These are phyloP conservation scores for Microcyclospora pomicola DNA, from an alignment of 2,329 filamentous ascomycete genomes.

Conservation along the genomic window DNA sequence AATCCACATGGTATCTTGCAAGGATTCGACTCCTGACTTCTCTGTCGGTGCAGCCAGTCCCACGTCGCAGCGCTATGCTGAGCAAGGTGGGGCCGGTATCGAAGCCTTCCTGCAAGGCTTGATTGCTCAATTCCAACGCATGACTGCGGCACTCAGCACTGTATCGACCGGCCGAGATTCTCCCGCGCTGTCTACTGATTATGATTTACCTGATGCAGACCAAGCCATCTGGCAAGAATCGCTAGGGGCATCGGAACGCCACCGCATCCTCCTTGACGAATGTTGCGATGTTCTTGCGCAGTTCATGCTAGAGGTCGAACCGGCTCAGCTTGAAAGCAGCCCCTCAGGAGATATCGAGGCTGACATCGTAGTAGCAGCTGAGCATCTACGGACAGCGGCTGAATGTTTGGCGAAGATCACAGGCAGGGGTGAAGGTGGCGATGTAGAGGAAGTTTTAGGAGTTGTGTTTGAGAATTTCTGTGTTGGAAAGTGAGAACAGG, in stretches of 20 bases:
- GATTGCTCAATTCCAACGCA: conserved; percentile 49
- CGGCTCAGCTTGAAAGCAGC: conserved; percentile 1
- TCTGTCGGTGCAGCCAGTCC: neutral
- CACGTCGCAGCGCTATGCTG: too few species aligned
- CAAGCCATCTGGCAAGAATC: conserved; percentile 65
- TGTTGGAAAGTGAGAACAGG: conserved; percentile 23
- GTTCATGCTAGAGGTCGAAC: conserved; percentile 40
- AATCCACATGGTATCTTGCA: conserved; percentile 60
- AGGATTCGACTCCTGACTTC: conserved; percentile 1
- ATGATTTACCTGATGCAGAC: conserved; percentile 25
- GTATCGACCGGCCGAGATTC: neutral
- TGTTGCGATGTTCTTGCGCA: conserved; percentile 59
- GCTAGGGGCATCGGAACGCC: conserved; percentile 79
- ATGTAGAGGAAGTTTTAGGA: conserved; percentile 89
- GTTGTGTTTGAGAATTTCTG: conserved; percentile 87
- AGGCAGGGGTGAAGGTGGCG: conserved; percentile 67
- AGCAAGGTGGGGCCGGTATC: conserved; percentile 40
- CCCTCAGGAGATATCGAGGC: conserved; percentile 33
- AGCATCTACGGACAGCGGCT: conserved; percentile 71
- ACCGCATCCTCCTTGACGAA: conserved; percentile 63
- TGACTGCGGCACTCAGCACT: conserved; percentile 44
- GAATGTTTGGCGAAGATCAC: conserved; percentile 75
- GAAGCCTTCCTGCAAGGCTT: conserved; percentile 55
- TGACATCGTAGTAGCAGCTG: conserved; percentile 82
- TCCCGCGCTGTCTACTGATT: too few species aligned